Conservation (phyloP, 2,329 filamentous ascomycete species). For the Apiospora rasikravindrae region DNA sequence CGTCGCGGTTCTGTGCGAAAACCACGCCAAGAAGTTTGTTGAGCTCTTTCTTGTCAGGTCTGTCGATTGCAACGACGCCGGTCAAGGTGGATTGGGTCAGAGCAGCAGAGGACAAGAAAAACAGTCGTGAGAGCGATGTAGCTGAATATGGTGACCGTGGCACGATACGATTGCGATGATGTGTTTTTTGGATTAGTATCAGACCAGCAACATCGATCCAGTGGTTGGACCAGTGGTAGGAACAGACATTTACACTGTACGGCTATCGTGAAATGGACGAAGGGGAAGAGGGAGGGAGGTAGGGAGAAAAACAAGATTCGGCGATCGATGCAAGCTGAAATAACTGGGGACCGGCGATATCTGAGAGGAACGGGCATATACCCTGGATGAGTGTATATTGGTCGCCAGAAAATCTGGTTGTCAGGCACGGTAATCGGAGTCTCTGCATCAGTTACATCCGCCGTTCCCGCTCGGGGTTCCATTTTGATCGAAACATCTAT, state of each 20-base stretch:
- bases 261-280: neutral
- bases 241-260: neutral
- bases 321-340: conserved; percentile 9
- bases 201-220: neutral
- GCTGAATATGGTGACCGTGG: neutral
- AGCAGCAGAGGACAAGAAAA: too few relatives aligned
- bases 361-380: conserved; percentile 9
- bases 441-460: conserved; percentile 7
- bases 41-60: neutral
- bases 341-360: neutral
- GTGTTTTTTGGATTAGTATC: neutral
- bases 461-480: neutral
- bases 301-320: conserved; percentile 1
- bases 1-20: neutral
- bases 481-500: conserved; percentile 13
- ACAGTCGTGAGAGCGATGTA: neutral
- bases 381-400: conserved; percentile 2
- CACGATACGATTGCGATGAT: neutral
- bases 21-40: neutral
- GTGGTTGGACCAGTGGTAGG: neutral
- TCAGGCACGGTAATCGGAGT: neutral
- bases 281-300: neutral
- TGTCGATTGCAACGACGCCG: too few relatives aligned
- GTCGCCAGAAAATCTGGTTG: neutral
- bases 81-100: too few relatives aligned